Evolutionary conservation across 768 basidiomycete genomes (phyloP), one percentile per base, ranked within the genome.

Genomic region (Suillus subaureus): DNA sequence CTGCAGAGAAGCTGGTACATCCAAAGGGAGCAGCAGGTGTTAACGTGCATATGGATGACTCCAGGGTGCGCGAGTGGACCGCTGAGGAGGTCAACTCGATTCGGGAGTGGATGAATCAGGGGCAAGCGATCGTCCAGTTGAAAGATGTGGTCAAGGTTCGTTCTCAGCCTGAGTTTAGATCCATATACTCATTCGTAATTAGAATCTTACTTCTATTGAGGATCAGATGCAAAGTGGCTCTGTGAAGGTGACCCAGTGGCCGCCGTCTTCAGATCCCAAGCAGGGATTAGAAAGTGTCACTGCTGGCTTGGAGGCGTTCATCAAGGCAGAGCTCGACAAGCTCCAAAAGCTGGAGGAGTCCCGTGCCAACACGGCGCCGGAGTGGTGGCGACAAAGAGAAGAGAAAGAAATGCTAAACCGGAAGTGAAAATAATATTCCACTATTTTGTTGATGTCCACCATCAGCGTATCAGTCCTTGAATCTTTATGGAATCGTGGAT

Each of bases 61-160:
- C 67, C 1, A 75, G 83, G 58, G 77, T 84, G 23, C 79, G 83
- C 12, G 79, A 81, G 61, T 80, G 75, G 73, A 80, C 78, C 15
- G 35, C 15, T 15, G 77, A 81, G 39, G 84, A 85, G 63, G 67
- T 74, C 58, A 62, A 66, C 0, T 62, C 72, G 18, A 74, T 82
- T 57, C 70, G 73, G 28, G 69, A 67, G 16, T 87, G 81, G 77
- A 71, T 86, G 64, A 64, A 71, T 0, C 69, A 80, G 60, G 75
- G 78, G n/a, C 67, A 71, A 12, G 69, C 69, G 33, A 61, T 75
- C 8, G 67, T 74, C 6, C 64, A 69, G 56, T 61, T 78, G 23
- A 77, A 74, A 65, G 62, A 74, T 3, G 63, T 71, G 60, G 57
- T 76, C 43, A 75, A 74, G 65, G 78, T 78, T 42, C 64, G 57